These are phyloP conservation scores for Vigna mungo DNA, from an alignment of 306 rosid species.

Conservation along the genomic window DNA sequence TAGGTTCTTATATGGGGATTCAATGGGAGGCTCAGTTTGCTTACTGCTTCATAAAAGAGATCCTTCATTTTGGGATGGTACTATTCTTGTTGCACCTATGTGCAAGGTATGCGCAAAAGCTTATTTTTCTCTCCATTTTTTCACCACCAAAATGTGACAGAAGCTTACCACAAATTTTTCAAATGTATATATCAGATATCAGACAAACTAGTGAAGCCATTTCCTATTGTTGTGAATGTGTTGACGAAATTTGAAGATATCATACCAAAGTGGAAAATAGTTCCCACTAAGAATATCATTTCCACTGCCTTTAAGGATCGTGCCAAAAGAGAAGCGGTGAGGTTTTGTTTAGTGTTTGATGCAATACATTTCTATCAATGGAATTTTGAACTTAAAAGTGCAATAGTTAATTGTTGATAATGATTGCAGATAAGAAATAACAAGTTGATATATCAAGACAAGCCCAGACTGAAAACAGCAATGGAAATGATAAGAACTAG, in stretches of 20 bases:
- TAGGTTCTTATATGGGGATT: conserved; percentile 87
- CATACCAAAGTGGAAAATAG: conserved; percentile 88
- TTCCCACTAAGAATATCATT: conserved; percentile 80
- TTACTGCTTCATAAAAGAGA: conserved; percentile 72
- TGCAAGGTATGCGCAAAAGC: conserved; percentile 63
- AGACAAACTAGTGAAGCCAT: conserved; percentile 77
- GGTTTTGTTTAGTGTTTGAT: too few relatives aligned
- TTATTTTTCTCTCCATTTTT: neutral
- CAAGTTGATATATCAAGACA: conserved; percentile 83
- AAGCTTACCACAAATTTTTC: neutral
- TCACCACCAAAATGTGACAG: neutral
- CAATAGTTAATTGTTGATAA: neutral
- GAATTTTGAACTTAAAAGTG: neutral
- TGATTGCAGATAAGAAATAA: conserved; percentile 73
- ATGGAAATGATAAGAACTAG: conserved; percentile 84
- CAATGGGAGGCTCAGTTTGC: conserved; percentile 94
- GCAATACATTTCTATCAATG: too few relatives aligned
- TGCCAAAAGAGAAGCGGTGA: conserved; percentile 77
- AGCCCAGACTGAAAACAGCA: conserved; percentile 85
- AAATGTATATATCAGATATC: conserved; percentile 62
- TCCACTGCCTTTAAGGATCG: conserved; percentile 74
- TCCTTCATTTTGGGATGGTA: conserved; percentile 81
- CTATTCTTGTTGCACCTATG: conserved; percentile 94
- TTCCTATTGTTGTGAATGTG: conserved; percentile 65
- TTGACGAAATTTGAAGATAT: conserved; percentile 67